Evolutionary conservation across 441 rosid genomes (phyloP).

Genomic region (Aleurites moluccanus): DNA sequence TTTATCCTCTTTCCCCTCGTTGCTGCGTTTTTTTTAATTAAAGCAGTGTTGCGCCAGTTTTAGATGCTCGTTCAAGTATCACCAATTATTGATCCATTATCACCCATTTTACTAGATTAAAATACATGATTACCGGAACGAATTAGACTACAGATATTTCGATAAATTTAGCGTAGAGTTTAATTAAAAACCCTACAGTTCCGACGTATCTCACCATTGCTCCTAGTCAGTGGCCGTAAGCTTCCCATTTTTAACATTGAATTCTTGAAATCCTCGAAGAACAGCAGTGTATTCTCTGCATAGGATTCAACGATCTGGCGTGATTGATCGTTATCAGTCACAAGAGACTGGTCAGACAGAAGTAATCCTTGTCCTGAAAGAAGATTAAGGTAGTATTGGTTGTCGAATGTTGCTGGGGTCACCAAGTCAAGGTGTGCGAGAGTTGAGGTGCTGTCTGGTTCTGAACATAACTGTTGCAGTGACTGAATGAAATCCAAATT

Average conservation of each 20-base stretch:
- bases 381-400: conserved; percentile 76
- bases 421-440: conserved; percentile 67
- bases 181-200: conserved; percentile 55
- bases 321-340: conserved; percentile 43
- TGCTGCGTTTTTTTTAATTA: not conserved
- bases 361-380: conserved; percentile 76
- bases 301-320: conserved; percentile 55
- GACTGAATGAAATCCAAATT: conserved; percentile 62
- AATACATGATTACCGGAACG: not conserved
- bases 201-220: conserved; percentile 41
- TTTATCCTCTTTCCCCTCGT: no score
- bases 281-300: conserved; percentile 45
- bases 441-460: conserved; percentile 22
- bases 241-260: conserved; percentile 77
- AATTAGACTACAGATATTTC: not conserved
- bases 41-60: not conserved
- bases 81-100: not conserved
- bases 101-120: not conserved
- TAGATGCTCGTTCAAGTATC: not conserved
- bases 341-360: conserved; percentile 70
- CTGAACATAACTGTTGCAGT: conserved; percentile 62
- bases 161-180: not conserved
- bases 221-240: conserved; percentile 31
- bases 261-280: conserved; percentile 63
- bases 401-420: conserved; percentile 77